Conservation (phyloP, 2,329 filamentous ascomycete species). For the Aureobasidium sp. region DNA sequence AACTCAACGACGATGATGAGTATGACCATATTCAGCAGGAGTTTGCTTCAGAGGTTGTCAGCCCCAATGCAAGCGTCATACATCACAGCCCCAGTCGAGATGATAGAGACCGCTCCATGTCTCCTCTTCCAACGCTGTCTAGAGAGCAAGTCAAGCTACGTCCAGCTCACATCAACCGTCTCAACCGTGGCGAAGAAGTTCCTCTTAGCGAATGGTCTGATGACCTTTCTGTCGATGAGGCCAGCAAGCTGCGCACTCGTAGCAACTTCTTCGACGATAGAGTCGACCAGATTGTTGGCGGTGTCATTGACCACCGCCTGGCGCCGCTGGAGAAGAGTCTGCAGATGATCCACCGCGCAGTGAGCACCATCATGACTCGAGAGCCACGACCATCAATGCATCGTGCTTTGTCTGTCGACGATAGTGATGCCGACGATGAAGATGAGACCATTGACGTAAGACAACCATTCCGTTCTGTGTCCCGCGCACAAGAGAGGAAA, state of each 20-base stretch:
- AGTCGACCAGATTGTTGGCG: slow-evolving; percentile 78
- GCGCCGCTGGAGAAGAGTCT: slow-evolving; percentile 75
- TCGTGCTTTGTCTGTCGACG: slow-evolving; percentile 43
- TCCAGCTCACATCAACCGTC: slow-evolving; percentile 43
- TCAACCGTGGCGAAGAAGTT: slow-evolving; percentile 55
- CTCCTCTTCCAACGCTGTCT: slow-evolving; percentile 4
- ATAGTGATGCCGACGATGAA: slow-evolving; percentile 83
- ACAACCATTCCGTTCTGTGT: slow-evolving; percentile 57
- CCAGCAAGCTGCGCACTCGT: slow-evolving; percentile 66
- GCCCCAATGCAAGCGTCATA: slow-evolving; percentile 5
- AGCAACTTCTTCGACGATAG: slow-evolving; percentile 85
- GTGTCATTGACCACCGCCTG: slow-evolving; percentile 65
- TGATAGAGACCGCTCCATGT: slow-evolving; percentile 9
- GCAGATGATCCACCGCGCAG: slow-evolving; percentile 54
- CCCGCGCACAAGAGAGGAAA: slow-evolving; percentile 68
- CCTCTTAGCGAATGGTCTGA: slow-evolving; percentile 89
- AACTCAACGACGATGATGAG: slow-evolving; percentile 61
- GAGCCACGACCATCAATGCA: slow-evolving; percentile 26
- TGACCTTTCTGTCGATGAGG: slow-evolving; percentile 44
- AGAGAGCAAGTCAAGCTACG: slow-evolving; percentile 12
- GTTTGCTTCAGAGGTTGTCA: slow-evolving; percentile 35
- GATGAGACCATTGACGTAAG: slow-evolving; percentile 56
- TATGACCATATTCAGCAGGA: neutral
- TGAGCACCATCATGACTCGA: slow-evolving; percentile 20
- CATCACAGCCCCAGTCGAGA: neutral